Evolutionary conservation across 352 stramenopile genomes (phyloP).

Genomic region (Phytophthora fragariae): DNA sequence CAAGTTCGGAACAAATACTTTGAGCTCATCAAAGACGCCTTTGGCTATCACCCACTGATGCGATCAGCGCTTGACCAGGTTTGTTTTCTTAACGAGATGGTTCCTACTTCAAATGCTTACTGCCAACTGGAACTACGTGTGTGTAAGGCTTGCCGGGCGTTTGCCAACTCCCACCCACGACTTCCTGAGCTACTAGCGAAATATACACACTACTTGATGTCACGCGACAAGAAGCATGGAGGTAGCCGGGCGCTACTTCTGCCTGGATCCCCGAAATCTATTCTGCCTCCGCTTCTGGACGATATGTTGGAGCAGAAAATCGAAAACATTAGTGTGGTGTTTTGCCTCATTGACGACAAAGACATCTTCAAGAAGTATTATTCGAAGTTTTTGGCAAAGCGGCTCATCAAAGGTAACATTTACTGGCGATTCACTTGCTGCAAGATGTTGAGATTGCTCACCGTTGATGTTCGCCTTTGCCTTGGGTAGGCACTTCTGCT

Average conservation of each 20-base stretch:
- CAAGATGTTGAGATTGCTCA: not conserved
- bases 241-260: conserved; percentile 30
- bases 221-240: conserved; percentile 60
- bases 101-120: not conserved
- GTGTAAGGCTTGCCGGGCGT: conserved; percentile 75
- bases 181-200: conserved; percentile 85
- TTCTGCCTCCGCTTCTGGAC: conserved; percentile 39
- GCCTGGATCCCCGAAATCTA: conserved; percentile 32
- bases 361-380: conserved; percentile 93
- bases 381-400: conserved; percentile 84
- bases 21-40: conserved; percentile 86
- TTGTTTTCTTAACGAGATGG: conserved; percentile 4
- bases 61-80: conserved; percentile 84
- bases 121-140: not conserved
- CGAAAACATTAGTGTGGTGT: conserved; percentile 84
- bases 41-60: conserved; percentile 86
- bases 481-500: conserved; percentile 56
- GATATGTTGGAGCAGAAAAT: conserved; percentile 83
- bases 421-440: not conserved
- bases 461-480: not conserved
- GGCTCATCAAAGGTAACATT: conserved; percentile 80
- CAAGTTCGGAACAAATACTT: conserved; percentile 87
- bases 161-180: conserved; percentile 84
- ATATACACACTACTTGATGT: conserved; percentile 89
- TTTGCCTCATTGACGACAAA: conserved; percentile 91